These are phyloP conservation scores for Serpula lacrymans DNA, from an alignment of 768 basidiomycete species.

Conservation along the genomic window DNA sequence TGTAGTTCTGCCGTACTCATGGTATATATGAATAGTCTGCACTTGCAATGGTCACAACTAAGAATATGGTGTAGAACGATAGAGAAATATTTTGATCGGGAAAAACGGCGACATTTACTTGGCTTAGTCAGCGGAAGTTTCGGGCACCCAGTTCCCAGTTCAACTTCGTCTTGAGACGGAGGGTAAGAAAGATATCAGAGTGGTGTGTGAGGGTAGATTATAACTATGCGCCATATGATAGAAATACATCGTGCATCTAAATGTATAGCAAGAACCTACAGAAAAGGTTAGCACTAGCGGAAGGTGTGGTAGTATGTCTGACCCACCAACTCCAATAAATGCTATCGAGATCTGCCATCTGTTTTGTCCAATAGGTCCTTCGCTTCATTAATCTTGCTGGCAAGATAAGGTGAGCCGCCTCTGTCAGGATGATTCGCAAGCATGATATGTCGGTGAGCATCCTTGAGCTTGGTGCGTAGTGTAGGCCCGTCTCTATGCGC, in stretches of 20 bases:
- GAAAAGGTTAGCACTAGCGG: conserved; percentile 3
- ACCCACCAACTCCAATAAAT: conserved; percentile 4
- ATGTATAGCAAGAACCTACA: conserved; percentile 15
- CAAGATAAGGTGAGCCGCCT: conserved; percentile 96
- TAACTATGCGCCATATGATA: conserved; percentile 9
- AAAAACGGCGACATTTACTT: no score
- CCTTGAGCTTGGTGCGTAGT: conserved; percentile 80
- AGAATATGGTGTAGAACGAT: no score
- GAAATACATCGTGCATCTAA: conserved; percentile 8
- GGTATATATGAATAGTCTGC: conserved; percentile 5
- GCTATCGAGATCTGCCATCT: conserved; percentile 44
- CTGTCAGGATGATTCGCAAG: conserved; percentile 98
- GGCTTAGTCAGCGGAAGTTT: background rate
- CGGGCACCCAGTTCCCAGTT: background rate
- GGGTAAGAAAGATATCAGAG: conserved; percentile 5
- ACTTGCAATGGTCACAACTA: no score
- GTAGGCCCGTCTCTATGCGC: conserved; percentile 74
- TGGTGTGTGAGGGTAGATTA: conserved; percentile 16
- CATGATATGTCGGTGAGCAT: conserved; percentile 97
- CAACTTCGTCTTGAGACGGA: no score
- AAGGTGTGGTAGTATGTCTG: conserved; percentile 6
- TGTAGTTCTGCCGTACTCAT: conserved; percentile 46
- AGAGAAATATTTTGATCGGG: no score
- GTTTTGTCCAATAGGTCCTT: conserved; percentile 87
- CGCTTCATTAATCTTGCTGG: conserved; percentile 98